Base-by-base conservation (phyloP, 2,329 filamentous ascomycete genomes). In the Dactylellina drechsleri region DNA sequence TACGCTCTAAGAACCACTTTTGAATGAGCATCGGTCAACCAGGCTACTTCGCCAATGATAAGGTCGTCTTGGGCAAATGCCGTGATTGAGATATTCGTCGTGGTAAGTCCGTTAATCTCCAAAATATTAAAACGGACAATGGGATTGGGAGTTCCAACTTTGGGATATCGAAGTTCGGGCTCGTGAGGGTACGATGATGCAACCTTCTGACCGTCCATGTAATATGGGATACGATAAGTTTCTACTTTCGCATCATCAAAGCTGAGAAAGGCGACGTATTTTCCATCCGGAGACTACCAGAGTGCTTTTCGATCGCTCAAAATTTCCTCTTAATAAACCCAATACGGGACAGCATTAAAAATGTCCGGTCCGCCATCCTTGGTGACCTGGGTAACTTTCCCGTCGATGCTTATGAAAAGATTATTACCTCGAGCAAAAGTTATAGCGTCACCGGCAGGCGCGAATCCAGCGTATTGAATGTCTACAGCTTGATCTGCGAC, bases 341-440 rank as follows among this genome's bases (percentile, higher is more conserved):
- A 90, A 78, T 90, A 88, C 0, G 88, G 88, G 0, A 90, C 85
- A 3, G 84, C 88, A 72, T 90, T 86, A 82, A 90, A 91, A 77
- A 85, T 81, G 79, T 90, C 87, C 0, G 87, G 85, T 0, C 87
- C 84, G 10, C 88, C 88, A 77, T 90, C 85, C 0, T 82, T 81
- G 12, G 88, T 90, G 74, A 90, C 85, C 57, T 87, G 87, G 1
- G 83, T 84, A 13, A 87, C 82, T 2, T 84, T 83, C 28, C 87
- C 87, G 58, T 86, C 83, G 73, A 83, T 83, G 83, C 85, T 86
- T 62, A 90, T 80, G 81, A 85, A 91, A 0, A 91, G 81, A 79
- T 91, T 85, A 80, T 91, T 91, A 49, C 83, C 87, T 50, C 88
- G 86, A 15, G 91, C 89, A 79, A 90, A 91, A 0, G 87, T 89